Base-by-base conservation (phyloP, 371 early-diverging fungal species). In the Umbelopsis sp. region DNA sequence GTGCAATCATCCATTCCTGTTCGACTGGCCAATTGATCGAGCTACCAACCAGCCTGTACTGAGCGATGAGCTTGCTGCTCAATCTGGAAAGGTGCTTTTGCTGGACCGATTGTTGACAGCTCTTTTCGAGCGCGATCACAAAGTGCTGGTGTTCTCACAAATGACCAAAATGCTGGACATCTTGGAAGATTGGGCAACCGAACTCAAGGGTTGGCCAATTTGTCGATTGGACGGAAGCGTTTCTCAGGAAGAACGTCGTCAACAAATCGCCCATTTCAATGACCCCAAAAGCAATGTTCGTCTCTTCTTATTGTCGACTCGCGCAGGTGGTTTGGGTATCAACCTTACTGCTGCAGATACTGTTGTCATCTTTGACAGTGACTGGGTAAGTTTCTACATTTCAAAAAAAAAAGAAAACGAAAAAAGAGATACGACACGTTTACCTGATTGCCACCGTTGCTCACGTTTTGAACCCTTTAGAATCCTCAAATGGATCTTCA, bases 401-500 rank as follows among this genome's bases (percentile, higher is more conserved):
- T 37, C 14, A 41, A 22, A 22, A 22, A 22, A 22, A 22, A 22
- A 22, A 22, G 22, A 22, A 22, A 22, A 22, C 22, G 22, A 22
- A 22, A 22, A 22, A 35, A 63, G 8, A 12, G 41, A 41, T 41
- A 0, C 41, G 1, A 41, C 7, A 41, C 12, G 7, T 41, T 38
- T 41, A 41, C 41, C 41, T 41, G 29, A 4, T 4, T 41, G 41
- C 7, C 2, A 41, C 7, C 7, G 12, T 10, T 22, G 9, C 41
- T 51, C 4, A 37, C 51, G 29, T 38, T 22, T 18, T 38, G 48
- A 46, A 16, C 41, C 25, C 32, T 25, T 48, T 41, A 89, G 94
- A 97, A 99, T 74, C 98, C 98, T 20, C 97, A 96, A 88, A 96
- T 94, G 89, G 99, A 99, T 78, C 80, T 97, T 57, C 98, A 99